These are phyloP conservation scores for Dioscorea dumetorum DNA, from an alignment of 106 monocot species.

Conservation along the genomic window DNA sequence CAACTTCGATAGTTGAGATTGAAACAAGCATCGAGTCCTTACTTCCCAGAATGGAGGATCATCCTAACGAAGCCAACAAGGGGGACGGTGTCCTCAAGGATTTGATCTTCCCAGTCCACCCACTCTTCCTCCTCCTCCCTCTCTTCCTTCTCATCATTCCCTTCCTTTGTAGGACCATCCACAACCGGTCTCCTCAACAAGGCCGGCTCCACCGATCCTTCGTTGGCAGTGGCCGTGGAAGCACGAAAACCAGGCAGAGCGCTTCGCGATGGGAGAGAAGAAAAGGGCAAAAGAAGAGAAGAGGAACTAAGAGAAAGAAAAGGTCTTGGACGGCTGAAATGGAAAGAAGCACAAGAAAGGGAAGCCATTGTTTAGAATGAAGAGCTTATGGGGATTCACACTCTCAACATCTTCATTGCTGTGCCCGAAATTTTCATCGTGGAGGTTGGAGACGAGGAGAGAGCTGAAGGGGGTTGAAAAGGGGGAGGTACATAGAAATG, in stretches of 20 bases:
- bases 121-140: constrained; percentile 32
- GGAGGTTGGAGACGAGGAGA: no score
- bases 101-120: constrained; percentile 85
- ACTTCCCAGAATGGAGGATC: constrained; percentile 98
- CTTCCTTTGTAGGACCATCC: background rate
- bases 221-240: background rate
- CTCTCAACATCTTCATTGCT: no score
- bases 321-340: background rate
- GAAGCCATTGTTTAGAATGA: constrained; percentile 9
- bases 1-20: no score
- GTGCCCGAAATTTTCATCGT: no score
- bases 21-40: constrained; percentile 6
- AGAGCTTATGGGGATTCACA: no score
- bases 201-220: background rate
- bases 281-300: no score
- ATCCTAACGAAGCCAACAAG: constrained; percentile 90
- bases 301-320: background rate
- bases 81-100: constrained; percentile 89
- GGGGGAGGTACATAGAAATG: no score
- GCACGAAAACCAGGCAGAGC: background rate
- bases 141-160: background rate
- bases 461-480: no score
- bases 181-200: constrained; percentile 7
- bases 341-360: background rate
- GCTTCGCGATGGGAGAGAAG: background rate